These are phyloP conservation scores for Xylariaceae sp. DNA, from an alignment of 2,329 filamentous ascomycete species.

Conservation along the genomic window DNA sequence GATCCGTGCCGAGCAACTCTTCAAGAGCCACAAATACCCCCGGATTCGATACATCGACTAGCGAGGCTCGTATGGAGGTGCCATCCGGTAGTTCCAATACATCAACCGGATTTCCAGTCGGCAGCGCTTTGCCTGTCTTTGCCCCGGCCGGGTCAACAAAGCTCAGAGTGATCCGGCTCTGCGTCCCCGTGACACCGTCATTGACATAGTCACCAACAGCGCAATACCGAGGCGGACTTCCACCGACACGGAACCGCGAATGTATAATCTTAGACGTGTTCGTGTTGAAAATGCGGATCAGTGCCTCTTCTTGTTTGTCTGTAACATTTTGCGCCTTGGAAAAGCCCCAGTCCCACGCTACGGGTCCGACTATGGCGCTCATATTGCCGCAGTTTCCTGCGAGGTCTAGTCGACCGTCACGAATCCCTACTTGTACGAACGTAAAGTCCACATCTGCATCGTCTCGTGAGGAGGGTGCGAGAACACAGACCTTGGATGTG, in stretches of 20 bases:
- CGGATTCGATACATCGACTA: constrained; percentile 43
- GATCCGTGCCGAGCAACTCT: constrained; percentile 22
- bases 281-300: constrained; percentile 32
- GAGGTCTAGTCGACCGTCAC: constrained; percentile 50
- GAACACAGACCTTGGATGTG: constrained; percentile 65
- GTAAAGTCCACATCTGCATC: constrained; percentile 30
- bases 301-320: constrained; percentile 13
- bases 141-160: constrained; percentile 41
- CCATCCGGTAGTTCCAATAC: constrained; percentile 29
- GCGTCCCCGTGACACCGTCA: constrained; percentile 39
- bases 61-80: constrained; percentile 32
- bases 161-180: constrained; percentile 35
- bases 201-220: constrained; percentile 36
- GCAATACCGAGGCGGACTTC: constrained; percentile 25
- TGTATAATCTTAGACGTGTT: constrained; percentile 35
- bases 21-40: constrained; percentile 38
- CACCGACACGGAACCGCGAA: constrained; percentile 36
- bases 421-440: constrained; percentile 52
- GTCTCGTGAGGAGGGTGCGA: constrained; percentile 47
- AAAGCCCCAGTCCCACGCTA: constrained; percentile 51
- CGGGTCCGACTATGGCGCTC: constrained; percentile 55
- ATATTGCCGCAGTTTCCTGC: constrained; percentile 63
- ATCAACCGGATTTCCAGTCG: constrained; percentile 38
- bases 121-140: constrained; percentile 39
- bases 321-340: background rate